phyloP scores from a whole-genome alignment of 257 asterid species.

The Eustoma russellianum region DNA sequence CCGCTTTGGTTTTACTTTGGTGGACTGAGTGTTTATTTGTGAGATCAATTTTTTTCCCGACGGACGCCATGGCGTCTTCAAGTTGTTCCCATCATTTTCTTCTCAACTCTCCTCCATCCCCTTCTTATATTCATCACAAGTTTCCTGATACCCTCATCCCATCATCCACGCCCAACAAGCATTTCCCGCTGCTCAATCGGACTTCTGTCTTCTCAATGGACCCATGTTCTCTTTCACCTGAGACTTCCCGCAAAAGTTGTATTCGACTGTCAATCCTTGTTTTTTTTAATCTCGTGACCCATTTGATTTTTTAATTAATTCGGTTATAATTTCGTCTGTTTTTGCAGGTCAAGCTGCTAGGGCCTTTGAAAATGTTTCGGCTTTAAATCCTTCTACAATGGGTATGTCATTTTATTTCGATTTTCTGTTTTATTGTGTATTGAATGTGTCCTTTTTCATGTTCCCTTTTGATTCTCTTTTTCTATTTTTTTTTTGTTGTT shows the following conservation, averaged over 20 bases:
- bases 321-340: too few relatives aligned
- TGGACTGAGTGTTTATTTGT: too few relatives aligned
- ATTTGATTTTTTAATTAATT: too few relatives aligned
- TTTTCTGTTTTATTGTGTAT: not conserved
- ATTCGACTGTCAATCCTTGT: too few relatives aligned
- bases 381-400: constrained; percentile 19
- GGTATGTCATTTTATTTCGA: constrained; percentile 22
- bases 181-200: constrained; percentile 14
- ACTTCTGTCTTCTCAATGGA: constrained; percentile 27
- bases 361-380: constrained; percentile 47
- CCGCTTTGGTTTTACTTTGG: too few relatives aligned
- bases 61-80: constrained; percentile 52
- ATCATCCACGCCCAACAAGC: constrained; percentile 14
- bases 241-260: too few relatives aligned
- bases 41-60: too few relatives aligned
- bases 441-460: not conserved
- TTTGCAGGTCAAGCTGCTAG: constrained; percentile 10
- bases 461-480: not conserved
- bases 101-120: constrained; percentile 16
- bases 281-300: too few relatives aligned
- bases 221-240: constrained; percentile 1
- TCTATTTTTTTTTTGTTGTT: constrained; percentile 1
- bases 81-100: constrained; percentile 21
- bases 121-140: constrained; percentile 3
- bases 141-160: constrained; percentile 7